Conservation (phyloP, 306 rosid species). For the Trichosanthes truncata region DNA sequence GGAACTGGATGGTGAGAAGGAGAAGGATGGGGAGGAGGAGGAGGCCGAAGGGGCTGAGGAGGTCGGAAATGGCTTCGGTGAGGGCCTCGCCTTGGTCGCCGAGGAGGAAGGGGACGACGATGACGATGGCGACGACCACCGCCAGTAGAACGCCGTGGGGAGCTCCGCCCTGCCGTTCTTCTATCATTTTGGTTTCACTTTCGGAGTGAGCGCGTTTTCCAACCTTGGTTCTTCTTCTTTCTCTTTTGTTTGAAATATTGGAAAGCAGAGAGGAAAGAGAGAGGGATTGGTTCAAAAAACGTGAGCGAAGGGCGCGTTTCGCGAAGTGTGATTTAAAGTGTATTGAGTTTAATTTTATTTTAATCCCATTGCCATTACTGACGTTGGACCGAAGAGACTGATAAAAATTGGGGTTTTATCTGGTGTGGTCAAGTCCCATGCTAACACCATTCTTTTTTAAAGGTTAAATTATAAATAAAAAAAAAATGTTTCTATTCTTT, state of each 20-base stretch:
- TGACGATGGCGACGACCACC: conserved; percentile 48
- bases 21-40: conserved; percentile 77
- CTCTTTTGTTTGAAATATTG: background rate
- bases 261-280: background rate
- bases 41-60: conserved; percentile 67
- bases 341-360: background rate
- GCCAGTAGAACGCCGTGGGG: conserved; percentile 68
- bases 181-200: conserved; percentile 16
- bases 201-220: background rate
- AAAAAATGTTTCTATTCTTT: no score
- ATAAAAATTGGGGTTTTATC: conserved; percentile 10
- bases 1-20: conserved; percentile 77
- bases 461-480: no score
- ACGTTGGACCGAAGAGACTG: background rate
- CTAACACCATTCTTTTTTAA: no score
- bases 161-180: conserved; percentile 47
- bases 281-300: background rate
- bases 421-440: background rate
- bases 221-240: background rate
- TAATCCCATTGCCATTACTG: background rate
- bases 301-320: background rate
- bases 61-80: conserved; percentile 61
- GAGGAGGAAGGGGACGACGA: conserved; percentile 43
- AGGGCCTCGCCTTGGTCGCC: conserved; percentile 79
- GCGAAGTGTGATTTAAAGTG: background rate